Conservation (phyloP, 2,329 filamentous ascomycete genomes). For the Daldinia eschscholtzii region DNA sequence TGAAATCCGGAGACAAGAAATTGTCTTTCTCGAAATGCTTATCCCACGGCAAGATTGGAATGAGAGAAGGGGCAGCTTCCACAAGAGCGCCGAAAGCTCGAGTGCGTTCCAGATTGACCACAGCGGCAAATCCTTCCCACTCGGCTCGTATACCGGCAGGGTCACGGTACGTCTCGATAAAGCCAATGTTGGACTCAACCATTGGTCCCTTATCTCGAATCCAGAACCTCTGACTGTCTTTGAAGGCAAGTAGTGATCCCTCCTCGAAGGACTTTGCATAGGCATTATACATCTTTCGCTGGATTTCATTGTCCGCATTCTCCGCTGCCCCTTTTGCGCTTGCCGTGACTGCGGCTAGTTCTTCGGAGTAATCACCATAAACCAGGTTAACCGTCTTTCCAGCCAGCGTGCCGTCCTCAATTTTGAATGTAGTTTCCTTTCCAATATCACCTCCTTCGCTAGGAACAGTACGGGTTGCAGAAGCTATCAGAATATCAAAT, state of each 20-base stretch:
- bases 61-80: slow-evolving; percentile 81
- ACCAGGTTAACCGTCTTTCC: slow-evolving; percentile 78
- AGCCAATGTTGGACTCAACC: slow-evolving; percentile 85
- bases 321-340: slow-evolving; percentile 76
- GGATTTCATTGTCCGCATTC: slow-evolving; percentile 78
- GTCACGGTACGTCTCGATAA: slow-evolving; percentile 88
- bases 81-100: slow-evolving; percentile 89
- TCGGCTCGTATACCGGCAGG: slow-evolving; percentile 84
- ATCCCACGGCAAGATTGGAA: slow-evolving; percentile 89
- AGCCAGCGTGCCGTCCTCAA: slow-evolving; percentile 70
- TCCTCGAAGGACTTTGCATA: slow-evolving; percentile 81
- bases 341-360: slow-evolving; percentile 77
- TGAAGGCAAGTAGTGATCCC: slow-evolving; percentile 82
- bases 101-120: slow-evolving; percentile 92
- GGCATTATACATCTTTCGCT: slow-evolving; percentile 68
- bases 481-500: slow-evolving; percentile 82
- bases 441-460: slow-evolving; percentile 75
- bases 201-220: slow-evolving; percentile 85
- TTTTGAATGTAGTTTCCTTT: slow-evolving; percentile 70
- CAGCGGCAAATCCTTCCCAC: slow-evolving; percentile 86
- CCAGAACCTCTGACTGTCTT: slow-evolving; percentile 84
- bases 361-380: slow-evolving; percentile 79
- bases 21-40: slow-evolving; percentile 95
- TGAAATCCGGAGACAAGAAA: slow-evolving; percentile 96
- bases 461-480: slow-evolving; percentile 71